Evolutionary conservation across 345 rosid species (phyloP).

Genomic region (Syzygium aromaticum): DNA sequence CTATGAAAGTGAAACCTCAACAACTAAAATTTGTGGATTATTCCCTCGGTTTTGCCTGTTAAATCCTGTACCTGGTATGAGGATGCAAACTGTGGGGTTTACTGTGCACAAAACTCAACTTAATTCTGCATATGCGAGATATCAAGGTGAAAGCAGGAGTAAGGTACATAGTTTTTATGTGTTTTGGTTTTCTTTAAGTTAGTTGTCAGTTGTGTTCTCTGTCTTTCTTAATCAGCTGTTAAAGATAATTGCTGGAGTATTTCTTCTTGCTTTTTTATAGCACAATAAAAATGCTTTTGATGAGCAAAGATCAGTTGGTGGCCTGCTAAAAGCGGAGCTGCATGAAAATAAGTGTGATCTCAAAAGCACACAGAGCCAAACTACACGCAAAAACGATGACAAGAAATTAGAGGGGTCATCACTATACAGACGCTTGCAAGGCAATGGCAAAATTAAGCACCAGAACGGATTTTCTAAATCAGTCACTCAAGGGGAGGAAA

Average conservation of each 20-base stretch:
- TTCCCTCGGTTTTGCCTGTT: constrained; percentile 60
- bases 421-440: constrained; percentile 16
- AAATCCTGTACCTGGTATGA: constrained; percentile 52
- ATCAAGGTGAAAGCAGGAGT: constrained; percentile 16
- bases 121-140: constrained; percentile 23
- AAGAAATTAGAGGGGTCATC: constrained; percentile 19
- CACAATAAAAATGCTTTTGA: constrained; percentile 8
- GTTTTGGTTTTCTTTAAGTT: neutral
- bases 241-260: neutral
- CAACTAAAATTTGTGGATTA: constrained; percentile 56
- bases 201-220: no score
- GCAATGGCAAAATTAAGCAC: constrained; percentile 7
- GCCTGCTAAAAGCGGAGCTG: neutral
- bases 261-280: constrained; percentile 8
- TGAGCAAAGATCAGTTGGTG: constrained; percentile 3
- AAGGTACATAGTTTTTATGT: constrained; percentile 25
- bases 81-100: constrained; percentile 27
- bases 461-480: neutral
- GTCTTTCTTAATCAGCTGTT: neutral
- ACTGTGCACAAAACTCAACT: constrained; percentile 31
- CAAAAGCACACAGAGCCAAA: constrained; percentile 6
- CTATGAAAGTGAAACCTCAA: constrained; percentile 17
- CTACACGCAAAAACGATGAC: neutral
- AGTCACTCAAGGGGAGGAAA: constrained; percentile 1
- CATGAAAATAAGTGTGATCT: constrained; percentile 19